These are phyloP conservation scores for Penstemon newberryi DNA, from an alignment of 257 asterid species.

Conservation along the genomic window DNA sequence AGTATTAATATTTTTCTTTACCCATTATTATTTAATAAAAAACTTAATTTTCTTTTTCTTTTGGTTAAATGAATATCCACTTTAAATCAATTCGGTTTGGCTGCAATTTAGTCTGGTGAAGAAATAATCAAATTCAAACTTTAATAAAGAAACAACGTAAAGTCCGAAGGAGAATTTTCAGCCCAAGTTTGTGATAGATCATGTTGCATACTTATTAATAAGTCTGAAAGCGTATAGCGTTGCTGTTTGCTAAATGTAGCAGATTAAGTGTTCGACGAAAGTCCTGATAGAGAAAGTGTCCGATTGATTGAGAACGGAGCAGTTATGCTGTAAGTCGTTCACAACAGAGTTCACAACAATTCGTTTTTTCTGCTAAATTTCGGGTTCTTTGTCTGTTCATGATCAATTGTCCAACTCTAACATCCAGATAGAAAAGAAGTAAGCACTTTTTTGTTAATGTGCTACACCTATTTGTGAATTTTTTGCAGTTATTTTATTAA, in stretches of 20 bases:
- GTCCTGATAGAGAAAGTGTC: constrained; percentile 12
- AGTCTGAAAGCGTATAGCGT: too few species aligned
- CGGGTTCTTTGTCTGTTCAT: constrained; percentile 24
- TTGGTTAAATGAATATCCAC: too few species aligned
- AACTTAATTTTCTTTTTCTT: too few species aligned
- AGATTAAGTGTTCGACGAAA: constrained; percentile 22
- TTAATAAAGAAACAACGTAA: too few species aligned
- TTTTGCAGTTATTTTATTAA: not conserved
- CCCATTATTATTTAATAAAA: too few species aligned
- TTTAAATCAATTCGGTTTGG: too few species aligned
- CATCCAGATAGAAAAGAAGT: constrained; percentile 22
- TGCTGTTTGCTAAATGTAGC: not conserved
- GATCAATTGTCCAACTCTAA: constrained; percentile 19
- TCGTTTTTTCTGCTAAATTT: constrained; percentile 10
- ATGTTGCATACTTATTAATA: not conserved
- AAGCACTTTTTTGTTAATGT: constrained; percentile 18
- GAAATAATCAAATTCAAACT: too few species aligned
- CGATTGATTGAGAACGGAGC: constrained; percentile 1
- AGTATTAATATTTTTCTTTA: too few species aligned
- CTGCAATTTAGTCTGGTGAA: too few species aligned
- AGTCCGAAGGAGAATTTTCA: too few species aligned
- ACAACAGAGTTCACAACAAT: constrained; percentile 27
- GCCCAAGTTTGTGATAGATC: not conserved
- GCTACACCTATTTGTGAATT: not conserved
- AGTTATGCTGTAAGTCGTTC: constrained; percentile 19